Conservation (phyloP, 805 yeast genomes). For the Limtongozyma cylindracea region DNA sequence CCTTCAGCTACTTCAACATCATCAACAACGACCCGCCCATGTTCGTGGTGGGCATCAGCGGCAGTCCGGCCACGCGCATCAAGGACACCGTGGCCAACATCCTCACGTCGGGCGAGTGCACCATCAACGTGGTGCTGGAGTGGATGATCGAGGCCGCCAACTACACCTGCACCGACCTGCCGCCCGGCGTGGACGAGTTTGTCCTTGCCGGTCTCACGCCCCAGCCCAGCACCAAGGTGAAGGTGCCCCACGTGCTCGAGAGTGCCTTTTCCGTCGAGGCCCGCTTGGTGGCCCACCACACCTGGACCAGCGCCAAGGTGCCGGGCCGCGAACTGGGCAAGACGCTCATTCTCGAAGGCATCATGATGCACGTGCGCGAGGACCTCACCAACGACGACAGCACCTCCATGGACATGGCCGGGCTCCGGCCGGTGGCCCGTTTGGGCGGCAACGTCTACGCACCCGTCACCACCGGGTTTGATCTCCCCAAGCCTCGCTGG, state of each 20-base stretch:
- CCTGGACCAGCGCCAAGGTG: conserved; percentile 15
- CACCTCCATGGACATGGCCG: conserved; percentile 15
- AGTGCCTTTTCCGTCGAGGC: conserved; percentile 34
- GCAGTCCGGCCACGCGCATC: no score
- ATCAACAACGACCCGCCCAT: conserved; percentile 33
- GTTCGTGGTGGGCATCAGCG: conserved; percentile 22
- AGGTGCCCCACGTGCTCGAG: conserved; percentile 32
- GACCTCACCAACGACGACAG: conserved; percentile 18
- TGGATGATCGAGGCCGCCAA: conserved; percentile 46
- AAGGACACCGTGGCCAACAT: conserved; percentile 27
- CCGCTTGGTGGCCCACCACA: conserved; percentile 16
- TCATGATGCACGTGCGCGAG: conserved; percentile 28
- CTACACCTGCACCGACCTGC: conserved; percentile 18
- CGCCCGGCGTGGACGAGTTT: conserved; percentile 28
- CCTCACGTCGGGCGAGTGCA: conserved; percentile 22
- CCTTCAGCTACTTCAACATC: conserved; percentile 28
- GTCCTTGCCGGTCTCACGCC: conserved; percentile 25
- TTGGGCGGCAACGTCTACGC: conserved; percentile 22
- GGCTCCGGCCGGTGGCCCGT: conserved; percentile 26
- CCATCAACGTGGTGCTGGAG: conserved; percentile 31
- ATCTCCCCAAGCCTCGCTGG: no score
- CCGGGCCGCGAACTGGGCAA: conserved; percentile 12
- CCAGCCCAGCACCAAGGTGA: conserved; percentile 15
- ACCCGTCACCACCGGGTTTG: no score
- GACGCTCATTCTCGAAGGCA: conserved; percentile 23